Evolutionary conservation across 2,329 filamentous ascomycete species (phyloP).

Genomic region (Ophiocordyceps unilateralis): DNA sequence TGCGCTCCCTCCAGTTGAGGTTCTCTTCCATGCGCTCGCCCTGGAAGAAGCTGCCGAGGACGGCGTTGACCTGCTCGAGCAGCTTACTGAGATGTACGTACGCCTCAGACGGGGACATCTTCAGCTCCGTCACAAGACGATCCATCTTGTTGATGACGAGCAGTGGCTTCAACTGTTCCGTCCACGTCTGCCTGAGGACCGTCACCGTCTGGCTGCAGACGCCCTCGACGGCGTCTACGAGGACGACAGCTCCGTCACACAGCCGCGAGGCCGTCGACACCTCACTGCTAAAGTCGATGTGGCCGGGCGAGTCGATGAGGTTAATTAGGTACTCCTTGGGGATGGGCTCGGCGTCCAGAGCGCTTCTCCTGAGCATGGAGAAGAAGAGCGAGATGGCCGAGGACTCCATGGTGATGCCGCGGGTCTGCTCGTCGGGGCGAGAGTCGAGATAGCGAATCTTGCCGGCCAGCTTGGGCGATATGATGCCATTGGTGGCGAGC

Average conservation of each 20-base stretch:
- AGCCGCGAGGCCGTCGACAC: slow-evolving; percentile 89
- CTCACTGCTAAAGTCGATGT: slow-evolving; percentile 97
- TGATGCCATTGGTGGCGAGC: slow-evolving; percentile 97
- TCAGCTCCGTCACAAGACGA: slow-evolving; percentile 78
- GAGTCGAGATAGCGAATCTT: slow-evolving; percentile 98
- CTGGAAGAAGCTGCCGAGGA: slow-evolving; percentile 93
- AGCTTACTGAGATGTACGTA: slow-evolving; percentile 79
- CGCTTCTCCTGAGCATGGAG: slow-evolving; percentile 63
- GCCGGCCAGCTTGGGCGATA: slow-evolving; percentile 89
- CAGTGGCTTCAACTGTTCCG: slow-evolving; percentile 84
- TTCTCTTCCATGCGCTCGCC: slow-evolving; percentile 98
- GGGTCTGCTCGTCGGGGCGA: slow-evolving; percentile 81
- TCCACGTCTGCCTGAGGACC: slow-evolving; percentile 86
- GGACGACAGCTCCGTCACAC: slow-evolving; percentile 83
- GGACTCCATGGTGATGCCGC: slow-evolving; percentile 99
- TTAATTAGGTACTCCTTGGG: slow-evolving; percentile 91
- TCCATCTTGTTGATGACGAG: slow-evolving; percentile 99
- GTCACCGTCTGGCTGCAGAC: slow-evolving; percentile 98
- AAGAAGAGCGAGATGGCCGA: slow-evolving; percentile 95
- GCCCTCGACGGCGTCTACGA: slow-evolving; percentile 93
- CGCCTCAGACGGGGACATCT: slow-evolving; percentile 81
- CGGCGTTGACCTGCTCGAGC: slow-evolving; percentile 90
- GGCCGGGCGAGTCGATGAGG: slow-evolving; percentile 90
- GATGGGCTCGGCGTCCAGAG: slow-evolving; percentile 49
- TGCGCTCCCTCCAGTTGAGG: slow-evolving; percentile 81